Evolutionary conservation across 2,329 filamentous ascomycete genomes (phyloP).

Genomic region (Septoria petroselini): DNA sequence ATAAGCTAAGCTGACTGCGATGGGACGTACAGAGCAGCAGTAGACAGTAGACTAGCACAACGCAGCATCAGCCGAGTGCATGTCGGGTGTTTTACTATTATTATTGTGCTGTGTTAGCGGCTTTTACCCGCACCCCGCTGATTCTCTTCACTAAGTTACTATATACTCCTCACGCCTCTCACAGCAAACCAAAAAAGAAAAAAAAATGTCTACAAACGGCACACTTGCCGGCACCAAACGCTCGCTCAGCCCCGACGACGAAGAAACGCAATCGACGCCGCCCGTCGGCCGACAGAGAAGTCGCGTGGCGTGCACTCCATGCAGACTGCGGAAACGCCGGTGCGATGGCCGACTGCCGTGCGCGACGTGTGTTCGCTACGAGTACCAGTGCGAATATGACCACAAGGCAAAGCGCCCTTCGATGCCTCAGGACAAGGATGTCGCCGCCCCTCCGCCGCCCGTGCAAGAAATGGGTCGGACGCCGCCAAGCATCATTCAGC

Average conservation of each 20-base stretch:
- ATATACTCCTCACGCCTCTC: neutral
- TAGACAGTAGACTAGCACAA: too few species aligned
- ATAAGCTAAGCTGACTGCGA: too few species aligned
- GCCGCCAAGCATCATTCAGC: slow-evolving; percentile 33
- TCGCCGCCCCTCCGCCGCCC: slow-evolving; percentile 27
- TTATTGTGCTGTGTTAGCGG: too few species aligned
- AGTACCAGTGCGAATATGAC: slow-evolving; percentile 39
- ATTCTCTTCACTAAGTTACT: too few species aligned
- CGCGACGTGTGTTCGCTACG: slow-evolving; percentile 38
- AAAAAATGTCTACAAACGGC: slow-evolving; percentile 10
- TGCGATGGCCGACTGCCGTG: slow-evolving; percentile 37
- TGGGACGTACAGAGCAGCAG: too few species aligned
- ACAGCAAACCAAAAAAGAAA: neutral
- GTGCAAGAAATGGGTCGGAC: slow-evolving; percentile 26
- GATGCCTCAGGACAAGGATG: slow-evolving; percentile 28
- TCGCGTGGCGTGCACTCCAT: slow-evolving; percentile 38
- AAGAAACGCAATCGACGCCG: slow-evolving; percentile 19
- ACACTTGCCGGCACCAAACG: slow-evolving; percentile 25
- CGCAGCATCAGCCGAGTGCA: too few species aligned
- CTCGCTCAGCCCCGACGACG: slow-evolving; percentile 29
- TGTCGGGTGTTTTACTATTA: too few species aligned
- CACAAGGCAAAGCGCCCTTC: slow-evolving; percentile 32
- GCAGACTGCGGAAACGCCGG: slow-evolving; percentile 34
- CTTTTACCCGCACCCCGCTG: too few species aligned
- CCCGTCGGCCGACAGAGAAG: slow-evolving; percentile 34